Evolutionary conservation across 1,284 basidiomycete genomes (phyloP).

Genomic region (Ceratobasidium theobromae): DNA sequence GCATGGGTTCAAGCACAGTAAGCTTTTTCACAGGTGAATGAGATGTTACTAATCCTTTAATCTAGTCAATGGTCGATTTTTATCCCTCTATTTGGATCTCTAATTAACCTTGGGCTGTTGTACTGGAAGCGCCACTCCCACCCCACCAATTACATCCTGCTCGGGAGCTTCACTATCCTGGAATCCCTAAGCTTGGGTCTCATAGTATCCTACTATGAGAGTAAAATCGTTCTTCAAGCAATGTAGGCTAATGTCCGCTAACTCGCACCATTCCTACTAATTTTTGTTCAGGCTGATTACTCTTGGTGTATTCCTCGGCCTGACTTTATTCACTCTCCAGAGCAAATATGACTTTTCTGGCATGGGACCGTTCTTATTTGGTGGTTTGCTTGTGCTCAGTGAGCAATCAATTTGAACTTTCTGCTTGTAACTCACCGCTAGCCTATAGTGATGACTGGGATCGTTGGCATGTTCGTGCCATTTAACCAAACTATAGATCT

Average conservation of each 20-base stretch:
- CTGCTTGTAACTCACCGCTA: conserved; percentile 32
- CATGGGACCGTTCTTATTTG: conserved; percentile 82
- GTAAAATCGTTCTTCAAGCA: conserved; percentile 79
- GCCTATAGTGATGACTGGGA: conserved; percentile 68
- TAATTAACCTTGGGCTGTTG: conserved; percentile 72
- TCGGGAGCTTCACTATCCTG: conserved; percentile 75
- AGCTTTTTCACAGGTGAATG: conserved; percentile 37
- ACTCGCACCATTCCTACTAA: conserved; percentile 33
- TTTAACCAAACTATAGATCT: conserved; percentile 76
- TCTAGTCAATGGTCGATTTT: conserved; percentile 71
- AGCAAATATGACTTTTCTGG: conserved; percentile 88
- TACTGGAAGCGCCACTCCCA: conserved; percentile 88
- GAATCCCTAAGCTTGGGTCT: conserved; percentile 81
- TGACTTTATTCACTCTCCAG: conserved; percentile 84
- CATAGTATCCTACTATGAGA: conserved; percentile 74
- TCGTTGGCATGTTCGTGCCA: conserved; percentile 79
- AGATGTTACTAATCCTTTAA: conserved; percentile 13
- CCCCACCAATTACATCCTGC: conserved; percentile 76
- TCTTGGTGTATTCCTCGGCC: conserved; percentile 80
- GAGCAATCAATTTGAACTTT: conserved; percentile 38
- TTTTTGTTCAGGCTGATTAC: conserved; percentile 65
- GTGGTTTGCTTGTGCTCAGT: conserved; percentile 70
- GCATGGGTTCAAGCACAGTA: conserved; percentile 72
- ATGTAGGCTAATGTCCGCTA: conserved; percentile 53
- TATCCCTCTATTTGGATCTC: conserved; percentile 69